Base-by-base conservation (phyloP, 1,284 basidiomycete genomes). In the Farysia itapuensis region DNA sequence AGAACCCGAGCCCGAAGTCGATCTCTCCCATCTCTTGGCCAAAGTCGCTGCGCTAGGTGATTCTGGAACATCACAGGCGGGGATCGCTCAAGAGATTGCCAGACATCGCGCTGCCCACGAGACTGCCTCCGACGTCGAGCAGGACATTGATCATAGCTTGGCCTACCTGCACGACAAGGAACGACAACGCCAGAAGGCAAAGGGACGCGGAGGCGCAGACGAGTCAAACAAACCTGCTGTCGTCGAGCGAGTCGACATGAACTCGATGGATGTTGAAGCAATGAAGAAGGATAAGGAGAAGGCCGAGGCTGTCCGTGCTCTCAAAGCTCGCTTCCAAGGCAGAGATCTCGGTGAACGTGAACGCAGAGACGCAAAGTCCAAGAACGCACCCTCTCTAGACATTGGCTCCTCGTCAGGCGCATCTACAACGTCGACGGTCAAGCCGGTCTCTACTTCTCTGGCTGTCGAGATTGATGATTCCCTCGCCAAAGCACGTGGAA, bases 1-100 rank as follows among this genome's bases (percentile, higher is more conserved):
- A 54, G 74, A 74, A 21, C 58, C 63, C 0, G 70, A 73, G 34
- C 67, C 72, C 9, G 73, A 74, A 37, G 64, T 75, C 9, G 72
- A 75, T 38, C 47, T 74, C 13, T 54, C 64, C 19, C 39, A 39
- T 14, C 56, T 75, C 5, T 39, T 67, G 5, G 69, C 51, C 13
- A 46, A 59, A 13, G 66, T 75, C 4, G 56, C 61, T 1, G 48
- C 65, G 2, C 33, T 71, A 3, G 71, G 63, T 13, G 43, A 60
- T 16, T 43, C 51, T 34, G 50, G 49, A 6, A 25, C 25, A 18
- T 43, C 59, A 1, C 56, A 64, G 31, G 59, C 56, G 2, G 54
- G 63, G 11, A 8, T 63, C 14, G 39, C 47, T 3, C 43, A 47
- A 22, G 29, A 43, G 13, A 42, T 52, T 19, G 50, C 64, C 2